Percentiles rank a stretch among this genome's conserved stretches.
These are phyloP conservation scores for Aethionema arabicum DNA, from an alignment of 345 rosid genomes.

Conservation along the genomic window DNA sequence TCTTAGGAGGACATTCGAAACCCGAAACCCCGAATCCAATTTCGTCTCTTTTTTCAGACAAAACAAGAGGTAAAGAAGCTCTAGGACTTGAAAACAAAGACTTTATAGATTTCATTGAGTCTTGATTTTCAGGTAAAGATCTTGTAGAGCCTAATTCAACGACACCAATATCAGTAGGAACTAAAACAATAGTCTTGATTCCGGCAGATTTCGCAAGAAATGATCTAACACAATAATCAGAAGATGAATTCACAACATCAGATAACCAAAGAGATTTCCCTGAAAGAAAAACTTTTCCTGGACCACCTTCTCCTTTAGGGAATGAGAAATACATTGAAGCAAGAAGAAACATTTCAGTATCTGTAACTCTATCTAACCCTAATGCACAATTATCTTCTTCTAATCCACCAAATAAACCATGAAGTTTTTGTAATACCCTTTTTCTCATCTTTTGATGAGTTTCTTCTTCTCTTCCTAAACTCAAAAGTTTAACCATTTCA, in stretches of 20 bases:
- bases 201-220: slow-evolving; percentile 78
- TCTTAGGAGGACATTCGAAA: slow-evolving; percentile 45
- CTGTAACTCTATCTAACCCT: slow-evolving; percentile 74
- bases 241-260: slow-evolving; percentile 46
- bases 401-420: slow-evolving; percentile 71
- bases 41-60: slow-evolving; percentile 48
- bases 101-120: slow-evolving; percentile 47
- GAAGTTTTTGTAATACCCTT: slow-evolving; percentile 79
- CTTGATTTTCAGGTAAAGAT: slow-evolving; percentile 51
- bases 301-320: slow-evolving; percentile 82
- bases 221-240: slow-evolving; percentile 81
- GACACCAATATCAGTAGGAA: slow-evolving; percentile 83
- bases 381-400: slow-evolving; percentile 86
- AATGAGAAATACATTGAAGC: slow-evolving; percentile 91
- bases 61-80: slow-evolving; percentile 31
- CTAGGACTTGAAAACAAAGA: slow-evolving; percentile 46
- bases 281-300: slow-evolving; percentile 65
- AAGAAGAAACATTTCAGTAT: slow-evolving; percentile 76
- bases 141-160: slow-evolving; percentile 91
- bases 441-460: slow-evolving; percentile 74
- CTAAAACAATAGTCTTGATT: slow-evolving; percentile 74
- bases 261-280: slow-evolving; percentile 67
- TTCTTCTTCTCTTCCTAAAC: slow-evolving; percentile 56
- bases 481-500: slow-evolving; percentile 45
- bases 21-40: slow-evolving; percentile 23